Base-by-base conservation (phyloP, 2,329 filamentous ascomycete species). In the Arthroderma uncinatum region DNA sequence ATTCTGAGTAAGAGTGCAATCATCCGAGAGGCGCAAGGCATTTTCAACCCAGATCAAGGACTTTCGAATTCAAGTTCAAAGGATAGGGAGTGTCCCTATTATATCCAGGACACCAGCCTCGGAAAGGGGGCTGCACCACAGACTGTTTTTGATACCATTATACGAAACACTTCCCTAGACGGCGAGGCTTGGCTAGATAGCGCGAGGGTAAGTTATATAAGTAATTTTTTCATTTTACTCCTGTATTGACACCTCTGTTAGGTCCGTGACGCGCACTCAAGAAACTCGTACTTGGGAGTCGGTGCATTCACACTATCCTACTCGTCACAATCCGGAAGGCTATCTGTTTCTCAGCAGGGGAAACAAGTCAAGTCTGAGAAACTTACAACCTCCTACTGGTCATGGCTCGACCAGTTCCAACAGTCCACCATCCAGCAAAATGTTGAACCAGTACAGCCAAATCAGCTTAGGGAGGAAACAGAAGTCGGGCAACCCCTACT, bases 121-220 rank as follows among this genome's bases (percentile, higher is more conserved):
- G 59, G 59, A 30, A 58, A 57, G 16, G 59, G 59, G 2, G 53
- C 54, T 34, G 9, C 48, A n/a, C 48, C 59, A 37, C 50, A 57
- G 8, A 23, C 25, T 10, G 36, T 60, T 12, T 60, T 60, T 28
- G 57, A 60, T 34, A 30, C 50, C 9, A 42, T 52, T 10, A 40
- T 60, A 16, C 59, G 59, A 28, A 60, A 60, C 21, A 47, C 52
- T 2, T 58, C 59, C 16, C 16, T 54, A 9, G 59, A 60, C 30
- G 59, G 59, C 3, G 59, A 60, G 39, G 59, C 57, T 21, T 60
- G 59, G 59, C 52, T 60, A 5, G 59, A 60, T 37, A 60, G 59
- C 19, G 59, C 59, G 23, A 60, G 59, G 52, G 59, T 59, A 16
- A 57, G 52, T 55, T 19, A 16, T 1, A 16, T 5, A 10, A 25